Evolutionary conservation across 805 yeast genomes (phyloP).

Genomic region (Nakazawaea anatomiae): DNA sequence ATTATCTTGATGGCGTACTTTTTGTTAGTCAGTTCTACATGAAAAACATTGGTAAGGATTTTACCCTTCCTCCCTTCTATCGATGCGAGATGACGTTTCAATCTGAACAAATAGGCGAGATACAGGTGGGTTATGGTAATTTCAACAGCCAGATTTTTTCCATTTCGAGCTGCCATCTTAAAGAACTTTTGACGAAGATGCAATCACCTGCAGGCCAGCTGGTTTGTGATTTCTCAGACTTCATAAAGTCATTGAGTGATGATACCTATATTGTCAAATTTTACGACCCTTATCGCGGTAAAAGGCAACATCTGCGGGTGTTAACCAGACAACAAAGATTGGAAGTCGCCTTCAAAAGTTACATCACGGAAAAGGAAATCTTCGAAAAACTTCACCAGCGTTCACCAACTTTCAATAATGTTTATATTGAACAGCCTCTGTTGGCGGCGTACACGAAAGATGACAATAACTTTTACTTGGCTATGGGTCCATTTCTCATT

Average conservation of each 20-base stretch:
- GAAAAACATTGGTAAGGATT: not conserved
- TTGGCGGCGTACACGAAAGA: not conserved
- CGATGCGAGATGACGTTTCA: not conserved
- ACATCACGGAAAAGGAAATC: not conserved
- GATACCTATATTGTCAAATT: not conserved
- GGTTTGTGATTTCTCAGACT: not conserved
- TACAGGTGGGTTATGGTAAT: not conserved
- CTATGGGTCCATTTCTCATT: not conserved
- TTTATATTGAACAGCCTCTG: not conserved
- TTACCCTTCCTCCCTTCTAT: not conserved
- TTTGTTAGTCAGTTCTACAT: not conserved
- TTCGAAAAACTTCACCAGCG: not conserved
- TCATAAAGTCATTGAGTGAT: not conserved
- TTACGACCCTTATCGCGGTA: not conserved
- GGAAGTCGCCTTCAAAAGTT: not conserved
- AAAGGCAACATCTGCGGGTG: not conserved
- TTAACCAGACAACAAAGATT: not conserved
- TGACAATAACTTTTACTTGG: not conserved
- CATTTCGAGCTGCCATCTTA: not conserved
- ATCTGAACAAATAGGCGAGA: not conserved
- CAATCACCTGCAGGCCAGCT: not conserved
- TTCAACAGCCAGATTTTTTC: not conserved
- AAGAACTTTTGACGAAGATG: not conserved
- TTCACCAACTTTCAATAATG: not conserved
- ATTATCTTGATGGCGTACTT: not conserved